Conservation (phyloP, 2,329 filamentous ascomycete species). For the Capronia americana region DNA sequence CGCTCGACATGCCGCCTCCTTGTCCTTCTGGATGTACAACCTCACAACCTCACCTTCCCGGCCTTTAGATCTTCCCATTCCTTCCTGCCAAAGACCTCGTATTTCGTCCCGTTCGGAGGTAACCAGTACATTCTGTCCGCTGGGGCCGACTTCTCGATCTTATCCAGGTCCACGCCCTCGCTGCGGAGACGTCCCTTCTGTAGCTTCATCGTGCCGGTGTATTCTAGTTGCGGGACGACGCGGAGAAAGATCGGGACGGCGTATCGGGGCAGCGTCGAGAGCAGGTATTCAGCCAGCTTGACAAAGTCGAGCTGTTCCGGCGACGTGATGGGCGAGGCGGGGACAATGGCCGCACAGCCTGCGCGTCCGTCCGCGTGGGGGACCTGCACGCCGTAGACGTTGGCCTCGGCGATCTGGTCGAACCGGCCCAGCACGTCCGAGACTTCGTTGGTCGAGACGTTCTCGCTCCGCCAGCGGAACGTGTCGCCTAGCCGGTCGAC, state of each 20-base stretch:
- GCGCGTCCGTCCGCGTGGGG: slow-evolving; percentile 83
- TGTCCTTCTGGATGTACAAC: too few species aligned
- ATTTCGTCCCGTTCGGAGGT: slow-evolving; percentile 31
- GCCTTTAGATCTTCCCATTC: slow-evolving; percentile 40
- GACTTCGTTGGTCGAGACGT: slow-evolving; percentile 82
- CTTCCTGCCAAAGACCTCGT: slow-evolving; percentile 34
- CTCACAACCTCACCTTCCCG: slow-evolving; percentile 38
- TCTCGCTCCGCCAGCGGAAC: slow-evolving; percentile 72
- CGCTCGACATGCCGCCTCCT: not conserved
- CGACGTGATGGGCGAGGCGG: slow-evolving; percentile 47
- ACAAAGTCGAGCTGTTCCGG: slow-evolving; percentile 63
- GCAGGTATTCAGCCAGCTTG: slow-evolving; percentile 64
- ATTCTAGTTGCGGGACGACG: slow-evolving; percentile 63
- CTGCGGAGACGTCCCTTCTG: slow-evolving; percentile 70
- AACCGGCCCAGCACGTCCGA: slow-evolving; percentile 73
- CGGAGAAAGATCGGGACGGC: slow-evolving; percentile 77
- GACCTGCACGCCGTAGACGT: slow-evolving; percentile 82
- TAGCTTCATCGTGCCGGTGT: slow-evolving; percentile 80
- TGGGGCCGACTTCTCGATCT: slow-evolving; percentile 27
- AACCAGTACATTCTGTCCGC: slow-evolving; percentile 39
- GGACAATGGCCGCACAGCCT: slow-evolving; percentile 74
- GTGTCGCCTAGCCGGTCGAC: slow-evolving; percentile 68
- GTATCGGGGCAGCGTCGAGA: slow-evolving; percentile 70
- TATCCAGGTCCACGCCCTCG: slow-evolving; percentile 38
- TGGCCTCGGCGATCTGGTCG: slow-evolving; percentile 73